Percentiles rank a stretch among this genome's conserved stretches.
phyloP scores from a whole-genome alignment of 495 filamentous ascomycete genomes.

The Entonaema liquescens region DNA sequence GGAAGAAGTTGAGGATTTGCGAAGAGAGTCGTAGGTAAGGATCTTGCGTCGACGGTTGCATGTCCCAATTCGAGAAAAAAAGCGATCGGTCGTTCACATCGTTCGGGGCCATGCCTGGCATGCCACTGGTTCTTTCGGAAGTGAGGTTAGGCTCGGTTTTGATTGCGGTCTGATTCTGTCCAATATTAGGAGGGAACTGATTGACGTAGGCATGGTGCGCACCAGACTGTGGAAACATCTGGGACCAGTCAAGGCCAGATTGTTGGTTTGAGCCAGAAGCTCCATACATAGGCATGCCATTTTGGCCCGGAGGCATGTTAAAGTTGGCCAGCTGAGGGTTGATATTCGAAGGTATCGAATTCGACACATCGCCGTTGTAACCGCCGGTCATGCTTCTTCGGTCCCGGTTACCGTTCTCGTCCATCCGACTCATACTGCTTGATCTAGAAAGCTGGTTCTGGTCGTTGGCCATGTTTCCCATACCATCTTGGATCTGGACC shows the following conservation, averaged over 20 bases:
- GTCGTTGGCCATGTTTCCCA: slow-evolving; percentile 61
- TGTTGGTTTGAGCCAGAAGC: slow-evolving; percentile 55
- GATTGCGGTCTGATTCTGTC: slow-evolving; percentile 61
- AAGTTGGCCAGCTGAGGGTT: slow-evolving; percentile 65
- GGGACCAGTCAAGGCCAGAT: slow-evolving; percentile 69
- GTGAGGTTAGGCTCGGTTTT: slow-evolving; percentile 58
- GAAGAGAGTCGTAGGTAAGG: slow-evolving; percentile 60
- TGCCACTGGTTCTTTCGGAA: slow-evolving; percentile 52
- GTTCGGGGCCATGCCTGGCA: slow-evolving; percentile 52
- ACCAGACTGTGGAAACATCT: slow-evolving; percentile 74
- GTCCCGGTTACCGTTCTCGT: slow-evolving; percentile 59
- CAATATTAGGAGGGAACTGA: slow-evolving; percentile 65
- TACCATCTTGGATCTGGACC: slow-evolving; percentile 56
- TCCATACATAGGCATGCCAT: slow-evolving; percentile 62
- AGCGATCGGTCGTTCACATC: slow-evolving; percentile 48
- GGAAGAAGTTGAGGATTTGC: slow-evolving; percentile 64
- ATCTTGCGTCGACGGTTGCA: slow-evolving; percentile 54
- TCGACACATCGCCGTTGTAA: slow-evolving; percentile 61
- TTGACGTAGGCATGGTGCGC: slow-evolving; percentile 68
- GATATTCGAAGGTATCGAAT: slow-evolving; percentile 63
- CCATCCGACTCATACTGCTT: slow-evolving; percentile 65
- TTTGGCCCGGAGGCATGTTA: slow-evolving; percentile 61
- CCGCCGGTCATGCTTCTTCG: slow-evolving; percentile 61
- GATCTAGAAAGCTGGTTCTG: slow-evolving; percentile 65
- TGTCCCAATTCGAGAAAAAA: slow-evolving; percentile 53